Conservation (phyloP, 2,329 filamentous ascomycete genomes). For the Calonectria pseudoreteaudii region DNA sequence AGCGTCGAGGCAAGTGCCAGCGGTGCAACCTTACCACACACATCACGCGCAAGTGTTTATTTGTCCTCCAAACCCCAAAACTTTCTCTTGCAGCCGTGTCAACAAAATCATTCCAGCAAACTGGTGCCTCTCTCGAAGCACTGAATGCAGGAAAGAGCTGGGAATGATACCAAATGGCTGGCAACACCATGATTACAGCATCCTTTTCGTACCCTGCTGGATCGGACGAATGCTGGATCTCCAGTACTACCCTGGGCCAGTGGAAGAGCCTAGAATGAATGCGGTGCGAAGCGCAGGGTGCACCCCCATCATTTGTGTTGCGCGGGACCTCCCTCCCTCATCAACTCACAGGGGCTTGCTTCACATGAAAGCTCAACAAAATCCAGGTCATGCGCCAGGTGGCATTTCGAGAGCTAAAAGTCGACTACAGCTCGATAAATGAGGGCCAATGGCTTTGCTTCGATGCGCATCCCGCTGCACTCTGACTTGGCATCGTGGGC, state of each 20-base stretch:
- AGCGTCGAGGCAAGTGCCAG: not conserved
- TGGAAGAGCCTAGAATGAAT: not conserved
- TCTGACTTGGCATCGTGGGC: not conserved
- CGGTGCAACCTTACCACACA: not conserved
- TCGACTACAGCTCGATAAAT: not conserved
- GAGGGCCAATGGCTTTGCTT: not conserved
- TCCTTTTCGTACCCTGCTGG: slow-evolving; percentile 34
- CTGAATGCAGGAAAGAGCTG: slow-evolving; percentile 11
- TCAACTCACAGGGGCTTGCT: not conserved
- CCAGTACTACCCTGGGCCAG: slow-evolving; percentile 31
- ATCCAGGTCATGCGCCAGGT: not conserved
- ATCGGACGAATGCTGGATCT: slow-evolving; percentile 40
- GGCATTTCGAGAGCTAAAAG: not conserved
- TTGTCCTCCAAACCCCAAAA: not conserved
- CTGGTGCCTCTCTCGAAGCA: not conserved
- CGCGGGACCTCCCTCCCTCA: slow-evolving; percentile 1
- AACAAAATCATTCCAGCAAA: not conserved
- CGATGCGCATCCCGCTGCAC: not conserved
- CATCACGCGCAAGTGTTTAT: not conserved
- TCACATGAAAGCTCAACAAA: not conserved
- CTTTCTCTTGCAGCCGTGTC: too few species aligned
- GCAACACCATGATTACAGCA: slow-evolving; percentile 29
- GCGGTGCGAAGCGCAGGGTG: not conserved
- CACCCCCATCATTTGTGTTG: slow-evolving; percentile 18
- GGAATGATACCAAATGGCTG: slow-evolving; percentile 14